These are phyloP conservation scores for Microbotryomycetes sp. DNA, from an alignment of 1,284 basidiomycete species.

Conservation along the genomic window DNA sequence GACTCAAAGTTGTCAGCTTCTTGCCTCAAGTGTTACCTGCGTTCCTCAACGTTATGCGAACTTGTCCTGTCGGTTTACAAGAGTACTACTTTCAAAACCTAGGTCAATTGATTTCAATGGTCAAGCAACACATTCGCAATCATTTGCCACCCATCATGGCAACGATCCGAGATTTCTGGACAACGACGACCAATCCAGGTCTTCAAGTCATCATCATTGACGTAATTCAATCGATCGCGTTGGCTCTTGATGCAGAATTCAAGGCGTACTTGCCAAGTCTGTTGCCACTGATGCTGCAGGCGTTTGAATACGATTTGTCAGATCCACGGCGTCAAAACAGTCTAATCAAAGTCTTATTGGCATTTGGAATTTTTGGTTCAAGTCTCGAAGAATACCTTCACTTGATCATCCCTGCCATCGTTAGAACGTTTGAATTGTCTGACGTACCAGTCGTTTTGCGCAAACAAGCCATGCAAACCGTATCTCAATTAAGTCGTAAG, in stretches of 20 bases:
- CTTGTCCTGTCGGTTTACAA: constrained; percentile 68
- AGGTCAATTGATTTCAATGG: constrained; percentile 90
- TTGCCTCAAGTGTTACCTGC: constrained; percentile 95
- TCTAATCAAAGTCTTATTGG: constrained; percentile 84
- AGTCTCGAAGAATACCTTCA: constrained; percentile 98
- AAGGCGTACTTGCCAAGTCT: constrained; percentile 93
- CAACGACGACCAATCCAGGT: constrained; percentile 54
- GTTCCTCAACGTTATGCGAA: constrained; percentile 81
- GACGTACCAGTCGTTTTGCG: constrained; percentile 71
- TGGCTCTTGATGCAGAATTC: constrained; percentile 94
- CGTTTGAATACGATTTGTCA: constrained; percentile 76
- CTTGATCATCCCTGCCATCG: constrained; percentile 90
- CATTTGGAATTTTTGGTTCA: constrained; percentile 88
- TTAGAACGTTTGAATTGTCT: constrained; percentile 79
- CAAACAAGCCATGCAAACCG: constrained; percentile 82
- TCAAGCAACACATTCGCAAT: constrained; percentile 95
- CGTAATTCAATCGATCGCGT: constrained; percentile 89
- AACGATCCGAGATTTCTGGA: constrained; percentile 80
- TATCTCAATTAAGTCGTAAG: constrained; percentile 82
- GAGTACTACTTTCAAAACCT: constrained; percentile 96
- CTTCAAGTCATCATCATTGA: constrained; percentile 90
- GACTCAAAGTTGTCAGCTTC: constrained; percentile 92
- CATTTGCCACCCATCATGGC: constrained; percentile 76
- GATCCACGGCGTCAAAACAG: constrained; percentile 59
- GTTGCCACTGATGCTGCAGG: constrained; percentile 76